Conservation (phyloP, 176 grass and related monocot species). For the Raddia distichophylla region DNA sequence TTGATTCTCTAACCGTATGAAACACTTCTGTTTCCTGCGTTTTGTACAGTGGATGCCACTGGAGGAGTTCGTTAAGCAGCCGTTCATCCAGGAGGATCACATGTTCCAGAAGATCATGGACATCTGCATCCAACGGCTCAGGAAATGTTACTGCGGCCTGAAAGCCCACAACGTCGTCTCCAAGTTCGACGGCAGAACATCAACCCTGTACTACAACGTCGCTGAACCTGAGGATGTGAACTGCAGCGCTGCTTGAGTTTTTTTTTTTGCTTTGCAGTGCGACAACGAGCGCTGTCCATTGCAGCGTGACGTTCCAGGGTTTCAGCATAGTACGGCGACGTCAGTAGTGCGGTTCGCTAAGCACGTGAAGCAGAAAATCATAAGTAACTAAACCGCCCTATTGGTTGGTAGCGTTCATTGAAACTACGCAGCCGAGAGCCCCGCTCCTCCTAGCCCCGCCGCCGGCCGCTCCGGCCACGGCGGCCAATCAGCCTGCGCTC, state of each 20-base stretch:
- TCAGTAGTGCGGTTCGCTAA: not conserved
- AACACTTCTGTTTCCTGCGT: not conserved
- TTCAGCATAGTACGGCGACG: not conserved
- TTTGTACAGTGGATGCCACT: slow-evolving; percentile 82
- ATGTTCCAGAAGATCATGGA: slow-evolving; percentile 98
- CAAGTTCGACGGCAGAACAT: slow-evolving; percentile 83
- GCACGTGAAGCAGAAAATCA: not conserved
- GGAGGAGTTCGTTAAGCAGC: slow-evolving; percentile 74
- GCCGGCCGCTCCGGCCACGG: no score
- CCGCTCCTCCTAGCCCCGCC: no score
- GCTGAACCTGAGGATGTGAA: slow-evolving; percentile 60
- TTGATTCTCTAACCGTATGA: not conserved
- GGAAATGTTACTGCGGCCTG: slow-evolving; percentile 89
- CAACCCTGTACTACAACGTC: slow-evolving; percentile 85
- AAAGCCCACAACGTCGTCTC: slow-evolving; percentile 77
- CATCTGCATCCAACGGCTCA: slow-evolving; percentile 81
- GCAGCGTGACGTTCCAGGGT: not conserved
- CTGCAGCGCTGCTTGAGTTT: slow-evolving; percentile 52
- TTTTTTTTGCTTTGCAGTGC: not conserved
- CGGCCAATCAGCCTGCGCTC: no score
- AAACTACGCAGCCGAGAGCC: no score
- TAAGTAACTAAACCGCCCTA: not conserved
- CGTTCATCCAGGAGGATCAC: slow-evolving; percentile 81
- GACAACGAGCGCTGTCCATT: not conserved
- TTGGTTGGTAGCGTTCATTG: no score